phyloP scores from a whole-genome alignment of 1,284 basidiomycete species.

The Trichosporon sp. region DNA sequence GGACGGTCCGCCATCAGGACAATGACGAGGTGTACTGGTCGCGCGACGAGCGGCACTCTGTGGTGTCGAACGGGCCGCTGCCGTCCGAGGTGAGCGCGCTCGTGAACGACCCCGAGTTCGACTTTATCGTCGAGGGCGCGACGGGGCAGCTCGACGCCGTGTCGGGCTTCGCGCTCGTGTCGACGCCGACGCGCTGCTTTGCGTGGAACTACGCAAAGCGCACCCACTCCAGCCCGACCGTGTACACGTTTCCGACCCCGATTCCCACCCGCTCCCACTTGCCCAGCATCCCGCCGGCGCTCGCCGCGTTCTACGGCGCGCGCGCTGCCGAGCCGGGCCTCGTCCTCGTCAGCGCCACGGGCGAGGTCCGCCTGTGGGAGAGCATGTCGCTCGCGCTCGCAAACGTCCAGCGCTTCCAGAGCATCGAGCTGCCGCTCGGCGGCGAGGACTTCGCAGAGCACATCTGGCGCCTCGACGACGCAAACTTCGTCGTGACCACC shows the following conservation, averaged over 20 bases:
- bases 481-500: conserved; percentile 45
- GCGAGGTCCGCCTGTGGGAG: conserved; percentile 50
- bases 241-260: conserved; percentile 43
- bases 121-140: conserved; percentile 44
- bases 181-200: conserved; percentile 37
- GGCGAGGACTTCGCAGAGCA: conserved; percentile 48
- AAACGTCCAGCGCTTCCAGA: conserved; percentile 36
- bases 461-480: conserved; percentile 38
- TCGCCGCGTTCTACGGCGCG: conserved; percentile 35
- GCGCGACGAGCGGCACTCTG: conserved; percentile 33
- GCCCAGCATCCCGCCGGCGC: conserved; percentile 31
- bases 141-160: conserved; percentile 41
- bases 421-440: conserved; percentile 30
- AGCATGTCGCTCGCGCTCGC: conserved; percentile 47
- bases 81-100: conserved; percentile 33
- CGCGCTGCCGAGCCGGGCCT: conserved; percentile 49
- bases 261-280: conserved; percentile 27
- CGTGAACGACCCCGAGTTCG: conserved; percentile 19
- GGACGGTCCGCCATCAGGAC: conserved; percentile 19
- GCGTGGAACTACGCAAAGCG: conserved; percentile 52
- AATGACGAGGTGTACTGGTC: conserved; percentile 33
- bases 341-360: conserved; percentile 43
- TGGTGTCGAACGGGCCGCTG: conserved; percentile 29
- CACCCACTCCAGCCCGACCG: conserved; percentile 39
- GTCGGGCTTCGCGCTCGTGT: conserved; percentile 49